phyloP scores from a whole-genome alignment of 2,329 filamentous ascomycete species.

The Colletotrichum sansevieriae region DNA sequence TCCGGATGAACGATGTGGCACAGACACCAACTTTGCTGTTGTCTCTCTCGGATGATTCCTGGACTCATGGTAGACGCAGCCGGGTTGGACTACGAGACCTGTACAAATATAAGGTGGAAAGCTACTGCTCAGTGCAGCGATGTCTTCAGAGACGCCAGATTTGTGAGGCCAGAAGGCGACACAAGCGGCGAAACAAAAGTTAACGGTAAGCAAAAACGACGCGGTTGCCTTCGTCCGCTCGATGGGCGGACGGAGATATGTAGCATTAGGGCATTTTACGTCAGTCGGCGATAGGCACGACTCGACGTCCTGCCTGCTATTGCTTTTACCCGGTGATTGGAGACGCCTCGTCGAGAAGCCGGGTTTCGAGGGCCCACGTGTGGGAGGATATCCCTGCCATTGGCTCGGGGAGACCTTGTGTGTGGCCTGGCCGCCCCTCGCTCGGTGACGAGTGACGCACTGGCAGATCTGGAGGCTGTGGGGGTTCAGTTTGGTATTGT shows the following conservation, averaged over 20 bases:
- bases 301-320: neutral
- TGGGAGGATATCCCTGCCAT: constrained; percentile 18
- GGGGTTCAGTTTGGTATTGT: constrained; percentile 12
- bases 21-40: constrained; percentile 1
- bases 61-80: neutral
- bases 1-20: constrained; percentile 14
- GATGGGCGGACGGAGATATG: neutral
- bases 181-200: constrained; percentile 17
- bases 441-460: constrained; percentile 19
- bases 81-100: neutral
- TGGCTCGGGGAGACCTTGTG: constrained; percentile 26
- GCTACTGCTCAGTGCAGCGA: neutral
- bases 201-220: constrained; percentile 15
- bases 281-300: constrained; percentile 12
- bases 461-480: constrained; percentile 27
- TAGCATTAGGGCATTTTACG: neutral
- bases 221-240: neutral
- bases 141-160: constrained; percentile 1
- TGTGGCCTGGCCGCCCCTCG: neutral
- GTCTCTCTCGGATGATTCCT: neutral
- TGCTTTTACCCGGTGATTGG: neutral
- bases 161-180: constrained; percentile 10
- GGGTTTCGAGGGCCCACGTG: constrained; percentile 30
- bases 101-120: no score
- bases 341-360: neutral